phyloP scores from a whole-genome alignment of 2,329 filamentous ascomycete genomes.

The Sporothrix phasma region DNA sequence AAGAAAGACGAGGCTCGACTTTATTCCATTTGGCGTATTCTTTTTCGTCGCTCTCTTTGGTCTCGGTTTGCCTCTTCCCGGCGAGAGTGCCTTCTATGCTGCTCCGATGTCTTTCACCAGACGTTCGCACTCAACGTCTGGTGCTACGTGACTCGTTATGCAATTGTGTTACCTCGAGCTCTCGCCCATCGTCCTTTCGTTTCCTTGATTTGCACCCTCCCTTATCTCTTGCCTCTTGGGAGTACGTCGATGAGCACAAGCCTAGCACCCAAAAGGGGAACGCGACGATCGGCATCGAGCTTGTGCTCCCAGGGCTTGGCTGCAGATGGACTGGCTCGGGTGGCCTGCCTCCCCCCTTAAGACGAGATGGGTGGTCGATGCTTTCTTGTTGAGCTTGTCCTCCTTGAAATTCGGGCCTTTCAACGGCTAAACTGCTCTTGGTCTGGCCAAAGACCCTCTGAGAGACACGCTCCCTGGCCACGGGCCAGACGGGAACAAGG shows the following conservation, averaged over 20 bases:
- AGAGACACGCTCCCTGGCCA: neutral
- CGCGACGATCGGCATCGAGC: neutral
- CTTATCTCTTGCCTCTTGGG: neutral
- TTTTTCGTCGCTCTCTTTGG: neutral
- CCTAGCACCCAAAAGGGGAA: neutral
- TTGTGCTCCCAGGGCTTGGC: neutral
- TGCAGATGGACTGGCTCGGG: neutral
- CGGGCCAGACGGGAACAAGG: neutral
- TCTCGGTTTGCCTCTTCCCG: neutral
- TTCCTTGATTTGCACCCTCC: neutral
- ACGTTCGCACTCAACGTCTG: neutral
- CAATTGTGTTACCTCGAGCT: neutral
- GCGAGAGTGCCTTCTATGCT: neutral
- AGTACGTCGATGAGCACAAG: too few relatives aligned
- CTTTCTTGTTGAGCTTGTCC: neutral
- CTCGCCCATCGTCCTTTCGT: neutral
- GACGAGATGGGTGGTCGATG: neutral
- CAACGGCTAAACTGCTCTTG: neutral
- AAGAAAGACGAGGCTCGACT: neutral
- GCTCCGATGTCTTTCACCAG: neutral
- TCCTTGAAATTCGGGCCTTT: constrained; percentile 3
- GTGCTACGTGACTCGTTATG: neutral
- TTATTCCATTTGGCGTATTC: neutral
- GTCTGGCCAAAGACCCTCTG: neutral
- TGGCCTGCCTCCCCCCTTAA: neutral